These are phyloP conservation scores for Euphrasia arctica DNA, from an alignment of 305 asterid species.

Conservation along the genomic window DNA sequence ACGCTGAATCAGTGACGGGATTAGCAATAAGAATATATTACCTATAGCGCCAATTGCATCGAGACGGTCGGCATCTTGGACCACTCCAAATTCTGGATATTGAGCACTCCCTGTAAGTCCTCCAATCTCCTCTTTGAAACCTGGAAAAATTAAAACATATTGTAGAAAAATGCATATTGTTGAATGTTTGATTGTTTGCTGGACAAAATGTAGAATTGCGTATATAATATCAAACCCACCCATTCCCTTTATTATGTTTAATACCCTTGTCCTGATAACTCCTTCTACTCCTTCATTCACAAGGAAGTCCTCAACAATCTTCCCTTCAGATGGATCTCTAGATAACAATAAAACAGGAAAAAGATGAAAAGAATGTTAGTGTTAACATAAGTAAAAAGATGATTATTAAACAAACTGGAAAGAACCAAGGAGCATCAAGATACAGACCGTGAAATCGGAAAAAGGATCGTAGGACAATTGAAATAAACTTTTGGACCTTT, in stretches of 20 bases:
- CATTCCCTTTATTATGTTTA: conserved; percentile 80
- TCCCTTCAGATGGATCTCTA: conserved; percentile 78
- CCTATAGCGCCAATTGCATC: conserved; percentile 99
- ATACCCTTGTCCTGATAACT: conserved; percentile 41
- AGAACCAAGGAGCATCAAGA: background rate
- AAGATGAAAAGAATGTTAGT: conserved; percentile 2
- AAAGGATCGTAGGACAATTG: conserved; percentile 3
- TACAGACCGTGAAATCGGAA: conserved; percentile 14
- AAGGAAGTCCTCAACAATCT: conserved; percentile 80
- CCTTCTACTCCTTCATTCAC: conserved; percentile 62
- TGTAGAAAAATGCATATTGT: background rate
- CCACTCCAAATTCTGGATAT: conserved; percentile 76
- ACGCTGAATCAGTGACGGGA: background rate
- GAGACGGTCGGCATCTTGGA: conserved; percentile 97
- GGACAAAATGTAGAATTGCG: background rate
- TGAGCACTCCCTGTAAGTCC: conserved; percentile 38
- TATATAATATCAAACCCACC: conserved; percentile 39
- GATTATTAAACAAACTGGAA: background rate
- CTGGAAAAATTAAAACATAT: conserved; percentile 33
- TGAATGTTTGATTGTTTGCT: background rate
- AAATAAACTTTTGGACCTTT: conserved; percentile 1
- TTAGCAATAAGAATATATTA: conserved; percentile 20
- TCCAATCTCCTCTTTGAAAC: conserved; percentile 80
- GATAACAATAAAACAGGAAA: conserved; percentile 23
- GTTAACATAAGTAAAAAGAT: conserved; percentile 11